phyloP scores from a whole-genome alignment of 768 basidiomycete species.

The Calocybe indica region DNA sequence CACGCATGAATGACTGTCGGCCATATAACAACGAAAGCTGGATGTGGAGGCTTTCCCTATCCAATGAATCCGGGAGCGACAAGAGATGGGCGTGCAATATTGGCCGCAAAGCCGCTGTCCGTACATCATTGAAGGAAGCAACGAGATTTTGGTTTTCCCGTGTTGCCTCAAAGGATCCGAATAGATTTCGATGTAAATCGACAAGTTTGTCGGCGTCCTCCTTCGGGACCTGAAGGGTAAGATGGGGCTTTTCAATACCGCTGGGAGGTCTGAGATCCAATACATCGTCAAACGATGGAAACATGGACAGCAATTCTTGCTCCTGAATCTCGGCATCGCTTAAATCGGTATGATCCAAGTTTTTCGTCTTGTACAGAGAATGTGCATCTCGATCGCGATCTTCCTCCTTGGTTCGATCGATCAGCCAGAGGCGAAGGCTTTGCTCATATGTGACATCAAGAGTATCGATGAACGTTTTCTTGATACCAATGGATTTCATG shows the following conservation, averaged over 20 bases:
- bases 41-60: constrained; percentile 42
- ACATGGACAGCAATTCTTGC: constrained; percentile 75
- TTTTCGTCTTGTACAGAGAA: constrained; percentile 71
- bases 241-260: constrained; percentile 5
- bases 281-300: constrained; percentile 76
- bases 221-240: constrained; percentile 20
- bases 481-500: constrained; percentile 35
- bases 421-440: constrained; percentile 74
- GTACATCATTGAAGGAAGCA: constrained; percentile 24
- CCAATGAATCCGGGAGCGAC: constrained; percentile 37
- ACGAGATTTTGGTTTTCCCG: background rate
- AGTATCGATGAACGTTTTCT: constrained; percentile 19
- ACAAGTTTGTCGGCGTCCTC: constrained; percentile 35
- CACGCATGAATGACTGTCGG: constrained; percentile 26
- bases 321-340: constrained; percentile 77
- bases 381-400: constrained; percentile 57
- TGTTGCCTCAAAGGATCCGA: constrained; percentile 12
- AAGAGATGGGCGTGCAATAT: constrained; percentile 23
- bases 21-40: constrained; percentile 46
- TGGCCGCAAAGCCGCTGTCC: constrained; percentile 24
- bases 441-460: constrained; percentile 61
- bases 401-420: constrained; percentile 67
- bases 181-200: constrained; percentile 42
- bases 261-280: constrained; percentile 27
- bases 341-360: constrained; percentile 43